Evolutionary conservation across 805 yeast species (phyloP), one percentile per base, ranked within the genome.

Genomic region (Ogataea naganishii): DNA sequence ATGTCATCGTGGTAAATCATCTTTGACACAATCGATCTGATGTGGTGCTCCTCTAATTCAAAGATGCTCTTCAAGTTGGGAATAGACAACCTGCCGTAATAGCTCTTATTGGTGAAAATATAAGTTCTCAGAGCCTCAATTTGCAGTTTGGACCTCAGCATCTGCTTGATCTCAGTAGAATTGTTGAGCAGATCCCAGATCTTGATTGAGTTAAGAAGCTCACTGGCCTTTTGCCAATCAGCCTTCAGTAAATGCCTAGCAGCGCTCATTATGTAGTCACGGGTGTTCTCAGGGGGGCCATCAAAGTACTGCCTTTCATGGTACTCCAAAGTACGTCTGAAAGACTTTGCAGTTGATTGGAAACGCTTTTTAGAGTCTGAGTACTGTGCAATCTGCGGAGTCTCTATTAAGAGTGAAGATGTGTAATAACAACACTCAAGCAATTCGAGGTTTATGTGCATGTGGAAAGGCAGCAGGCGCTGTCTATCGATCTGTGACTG

Each of bases 251-350:
- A 73, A 19, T 84, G 75, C 59, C 78, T 78, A 24, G 96, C 94
- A 28, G 96, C 95, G 56, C 82, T 83, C 69, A 89, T 78, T 45
- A 92, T 79, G 59, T 74, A 83, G 57, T 92, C 99, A 49, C 94
- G 80, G 26, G 94, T 82, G 56, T 88, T 84, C 62, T 92, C 98
- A 32, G 97, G 95, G 27, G 98, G 98, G 25, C 97, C 98, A 39
- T 85, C 84, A 69, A 89, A 92, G 34, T 80, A 80, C 58, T 88
- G 95, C 60, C 89, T 80, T 53, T 88, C 96, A 51, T 83, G 86
- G 64, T 80, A 82, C 55, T 92, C 97, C 43, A 92, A 70, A 56
- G 82, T 74, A 53, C 94, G 77, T 60, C 89, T 80, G 67, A 92
- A 86, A 18, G 95, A 83, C 61, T 84, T 88, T 47, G 81, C 68